Percentiles rank a stretch among this genome's conserved stretches.
These are phyloP conservation scores for Termitomyces eurrhizus DNA, from an alignment of 768 basidiomycete genomes.

Conservation along the genomic window DNA sequence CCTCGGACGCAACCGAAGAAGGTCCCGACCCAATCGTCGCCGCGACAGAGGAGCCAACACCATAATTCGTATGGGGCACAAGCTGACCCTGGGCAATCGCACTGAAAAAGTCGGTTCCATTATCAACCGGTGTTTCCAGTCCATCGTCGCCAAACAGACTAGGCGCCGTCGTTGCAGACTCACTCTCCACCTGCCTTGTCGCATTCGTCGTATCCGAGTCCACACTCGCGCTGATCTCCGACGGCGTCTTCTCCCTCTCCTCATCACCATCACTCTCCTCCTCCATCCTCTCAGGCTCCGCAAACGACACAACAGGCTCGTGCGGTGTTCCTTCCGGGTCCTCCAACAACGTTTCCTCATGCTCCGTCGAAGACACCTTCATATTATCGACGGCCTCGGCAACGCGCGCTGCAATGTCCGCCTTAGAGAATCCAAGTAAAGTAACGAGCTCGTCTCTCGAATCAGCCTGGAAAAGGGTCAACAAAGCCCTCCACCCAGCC, in stretches of 20 bases:
- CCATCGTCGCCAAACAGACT: constrained; percentile 85
- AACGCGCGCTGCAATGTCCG: constrained; percentile 74
- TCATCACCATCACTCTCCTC: constrained; percentile 27
- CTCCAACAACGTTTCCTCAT: constrained; percentile 29
- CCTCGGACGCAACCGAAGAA: constrained; percentile 74
- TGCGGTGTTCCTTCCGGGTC: constrained; percentile 45
- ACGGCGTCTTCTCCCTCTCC: constrained; percentile 55
- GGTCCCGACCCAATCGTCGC: constrained; percentile 93
- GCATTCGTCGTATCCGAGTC: constrained; percentile 58
- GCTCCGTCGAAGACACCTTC: constrained; percentile 40
- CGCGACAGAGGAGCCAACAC: constrained; percentile 85
- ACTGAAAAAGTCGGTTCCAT: constrained; percentile 86
- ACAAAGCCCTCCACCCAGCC: constrained; percentile 83
- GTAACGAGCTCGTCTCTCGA: constrained; percentile 89
- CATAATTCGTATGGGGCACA: constrained; percentile 78
- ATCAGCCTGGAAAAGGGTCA: constrained; percentile 83
- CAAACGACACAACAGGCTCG: constrained; percentile 82
- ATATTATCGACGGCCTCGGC: constrained; percentile 78
- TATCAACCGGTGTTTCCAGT: constrained; percentile 59
- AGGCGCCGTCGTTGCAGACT: constrained; percentile 82
- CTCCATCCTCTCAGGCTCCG: constrained; percentile 62
- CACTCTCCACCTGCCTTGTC: constrained; percentile 58
- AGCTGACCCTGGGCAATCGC: constrained; percentile 47
- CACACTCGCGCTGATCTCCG: constrained; percentile 66
- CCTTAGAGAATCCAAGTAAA: constrained; percentile 89